phyloP scores from a whole-genome alignment of 441 rosid genomes.

The Eutrema salsugineum region DNA sequence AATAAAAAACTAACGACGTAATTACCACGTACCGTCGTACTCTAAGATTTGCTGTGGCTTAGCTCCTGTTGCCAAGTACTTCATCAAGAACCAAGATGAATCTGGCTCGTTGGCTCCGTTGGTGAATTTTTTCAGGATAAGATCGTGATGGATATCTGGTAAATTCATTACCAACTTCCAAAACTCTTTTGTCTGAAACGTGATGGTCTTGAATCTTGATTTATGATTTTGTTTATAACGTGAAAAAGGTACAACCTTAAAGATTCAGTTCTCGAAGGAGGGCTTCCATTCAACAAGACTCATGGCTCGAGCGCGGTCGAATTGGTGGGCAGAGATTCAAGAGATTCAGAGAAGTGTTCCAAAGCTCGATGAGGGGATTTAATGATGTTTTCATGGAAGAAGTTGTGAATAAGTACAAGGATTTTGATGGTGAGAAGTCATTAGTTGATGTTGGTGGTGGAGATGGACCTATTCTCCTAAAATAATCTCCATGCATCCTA shows the following conservation, averaged over 20 bases:
- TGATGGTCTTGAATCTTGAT: neutral
- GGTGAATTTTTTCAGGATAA: slow-evolving; percentile 37
- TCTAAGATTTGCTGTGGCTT: too few species aligned
- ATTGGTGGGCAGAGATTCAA: slow-evolving; percentile 28
- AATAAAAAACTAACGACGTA: too few species aligned
- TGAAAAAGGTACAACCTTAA: slow-evolving; percentile 39
- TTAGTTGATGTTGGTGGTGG: slow-evolving; percentile 57
- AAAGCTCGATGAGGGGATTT: slow-evolving; percentile 30
- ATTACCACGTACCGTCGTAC: too few species aligned
- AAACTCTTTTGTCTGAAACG: neutral
- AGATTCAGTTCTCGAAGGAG: slow-evolving; percentile 43
- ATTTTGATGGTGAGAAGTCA: slow-evolving; percentile 35
- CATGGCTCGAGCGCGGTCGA: slow-evolving; percentile 31
- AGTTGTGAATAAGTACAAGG: slow-evolving; percentile 37
- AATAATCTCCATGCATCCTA: slow-evolving; percentile 44
- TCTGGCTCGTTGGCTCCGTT: slow-evolving; percentile 31
- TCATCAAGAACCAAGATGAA: slow-evolving; percentile 31
- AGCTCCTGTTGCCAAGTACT: slow-evolving; percentile 49
- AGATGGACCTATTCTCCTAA: slow-evolving; percentile 41
- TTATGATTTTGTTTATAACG: neutral
- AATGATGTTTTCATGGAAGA: slow-evolving; percentile 33
- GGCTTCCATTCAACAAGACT: slow-evolving; percentile 40
- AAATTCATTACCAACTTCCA: neutral
- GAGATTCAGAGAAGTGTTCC: slow-evolving; percentile 35
- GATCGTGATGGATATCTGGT: slow-evolving; percentile 34